Percentiles rank a stretch among this genome's conserved stretches.
phyloP scores from a whole-genome alignment of 2,329 filamentous ascomycete species.

The Colletotrichum sp. region DNA sequence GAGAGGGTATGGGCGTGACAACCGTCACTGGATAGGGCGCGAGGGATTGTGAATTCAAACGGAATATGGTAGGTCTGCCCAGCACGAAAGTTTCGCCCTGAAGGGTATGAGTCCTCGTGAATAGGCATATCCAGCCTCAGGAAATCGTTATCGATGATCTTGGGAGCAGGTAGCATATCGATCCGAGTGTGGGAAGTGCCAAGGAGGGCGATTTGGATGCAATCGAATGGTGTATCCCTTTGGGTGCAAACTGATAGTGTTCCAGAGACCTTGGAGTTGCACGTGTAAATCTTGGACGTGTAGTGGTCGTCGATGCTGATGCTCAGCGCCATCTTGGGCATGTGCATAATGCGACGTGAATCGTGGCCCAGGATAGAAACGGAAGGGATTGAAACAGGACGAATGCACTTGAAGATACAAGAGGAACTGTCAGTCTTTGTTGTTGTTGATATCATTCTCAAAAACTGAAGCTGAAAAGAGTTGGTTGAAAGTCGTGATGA shows the following conservation, averaged over 20 bases:
- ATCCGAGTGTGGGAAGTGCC: conserved; percentile 55
- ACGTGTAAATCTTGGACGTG: conserved; percentile 60
- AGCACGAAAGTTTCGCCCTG: conserved; percentile 49
- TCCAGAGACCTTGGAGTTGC: conserved; percentile 54
- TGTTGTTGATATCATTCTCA: neutral
- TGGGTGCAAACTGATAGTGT: conserved; percentile 48
- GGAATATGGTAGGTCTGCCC: conserved; percentile 56
- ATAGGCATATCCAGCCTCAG: conserved; percentile 63
- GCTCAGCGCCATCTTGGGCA: conserved; percentile 37
- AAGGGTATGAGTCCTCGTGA: conserved; percentile 48
- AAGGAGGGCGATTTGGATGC: conserved; percentile 56
- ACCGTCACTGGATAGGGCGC: conserved; percentile 59
- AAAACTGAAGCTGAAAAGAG: neutral
- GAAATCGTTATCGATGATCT: conserved; percentile 55
- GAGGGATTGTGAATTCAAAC: conserved; percentile 63
- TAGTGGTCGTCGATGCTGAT: conserved; percentile 59
- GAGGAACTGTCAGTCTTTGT: neutral
- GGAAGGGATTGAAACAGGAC: neutral
- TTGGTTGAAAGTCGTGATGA: neutral
- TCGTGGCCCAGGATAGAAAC: neutral
- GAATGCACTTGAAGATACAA: neutral
- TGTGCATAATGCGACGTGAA: conserved; percentile 24
- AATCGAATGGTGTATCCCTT: conserved; percentile 53
- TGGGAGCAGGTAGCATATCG: conserved; percentile 54
- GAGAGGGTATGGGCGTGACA: conserved; percentile 59